Percentiles rank a stretch among this genome's conserved stretches.
Evolutionary conservation across 768 basidiomycete species (phyloP).

Genomic region (Collybia sp.): DNA sequence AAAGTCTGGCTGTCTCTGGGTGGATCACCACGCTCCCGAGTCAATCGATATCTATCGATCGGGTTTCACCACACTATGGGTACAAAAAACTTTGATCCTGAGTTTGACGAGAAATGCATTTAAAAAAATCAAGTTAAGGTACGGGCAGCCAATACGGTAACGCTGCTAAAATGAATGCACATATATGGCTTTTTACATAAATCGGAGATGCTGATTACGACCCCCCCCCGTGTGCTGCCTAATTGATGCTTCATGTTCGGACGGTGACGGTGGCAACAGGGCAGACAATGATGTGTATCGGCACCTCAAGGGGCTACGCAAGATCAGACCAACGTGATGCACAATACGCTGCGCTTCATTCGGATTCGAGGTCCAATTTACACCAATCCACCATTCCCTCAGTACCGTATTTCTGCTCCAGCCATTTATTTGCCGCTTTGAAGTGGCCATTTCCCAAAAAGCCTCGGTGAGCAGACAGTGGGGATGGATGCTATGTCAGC

Average conservation of each 20-base stretch:
- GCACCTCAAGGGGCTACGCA: too few species aligned
- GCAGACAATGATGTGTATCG: too few species aligned
- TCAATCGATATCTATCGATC: not conserved
- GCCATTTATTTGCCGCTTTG: constrained; percentile 82
- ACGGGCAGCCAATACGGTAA: constrained; percentile 1
- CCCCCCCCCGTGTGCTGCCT: too few species aligned
- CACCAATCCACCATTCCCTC: constrained; percentile 77
- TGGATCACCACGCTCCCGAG: too few species aligned
- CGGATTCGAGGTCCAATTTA: constrained; percentile 14
- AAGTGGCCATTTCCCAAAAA: constrained; percentile 92
- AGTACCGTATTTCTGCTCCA: constrained; percentile 70
- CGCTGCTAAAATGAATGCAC: not conserved
- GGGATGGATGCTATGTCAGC: constrained; percentile 71
- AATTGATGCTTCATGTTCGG: too few species aligned
- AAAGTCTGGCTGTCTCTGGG: too few species aligned
- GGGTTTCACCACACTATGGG: not conserved
- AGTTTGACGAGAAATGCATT: not conserved
- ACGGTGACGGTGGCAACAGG: too few species aligned
- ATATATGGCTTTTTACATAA: not conserved
- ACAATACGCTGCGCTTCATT: too few species aligned
- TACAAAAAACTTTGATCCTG: not conserved
- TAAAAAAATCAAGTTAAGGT: not conserved
- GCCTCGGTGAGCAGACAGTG: constrained; percentile 69
- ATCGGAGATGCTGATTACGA: not conserved
- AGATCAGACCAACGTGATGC: too few species aligned